These are phyloP conservation scores for Neurospora sp. DNA, from an alignment of 495 filamentous ascomycete genomes.

Conservation along the genomic window DNA sequence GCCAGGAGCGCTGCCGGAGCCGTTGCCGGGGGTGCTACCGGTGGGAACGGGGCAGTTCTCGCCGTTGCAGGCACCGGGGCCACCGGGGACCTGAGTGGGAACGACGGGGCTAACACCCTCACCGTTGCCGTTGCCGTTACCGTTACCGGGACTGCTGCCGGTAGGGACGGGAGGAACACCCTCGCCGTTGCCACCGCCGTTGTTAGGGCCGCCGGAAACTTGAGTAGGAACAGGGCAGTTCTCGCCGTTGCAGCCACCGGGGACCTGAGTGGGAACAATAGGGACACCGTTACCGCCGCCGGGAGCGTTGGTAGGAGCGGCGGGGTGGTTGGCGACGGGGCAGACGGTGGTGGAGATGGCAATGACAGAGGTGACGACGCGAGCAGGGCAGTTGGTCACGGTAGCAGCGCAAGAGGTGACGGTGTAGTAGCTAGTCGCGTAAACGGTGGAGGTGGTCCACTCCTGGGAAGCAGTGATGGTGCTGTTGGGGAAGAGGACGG, in stretches of 20 bases:
- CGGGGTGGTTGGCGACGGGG: slow-evolving; percentile 34
- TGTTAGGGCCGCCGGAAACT: background rate
- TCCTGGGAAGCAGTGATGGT: slow-evolving; percentile 6
- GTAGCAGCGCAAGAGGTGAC: slow-evolving; percentile 47
- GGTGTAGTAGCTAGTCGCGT: slow-evolving; percentile 46
- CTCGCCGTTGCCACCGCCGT: background rate
- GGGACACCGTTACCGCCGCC: slow-evolving; percentile 2
- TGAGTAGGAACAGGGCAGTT: slow-evolving; percentile 7
- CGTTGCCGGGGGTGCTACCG: background rate
- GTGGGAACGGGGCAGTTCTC: background rate
- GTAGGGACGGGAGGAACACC: background rate
- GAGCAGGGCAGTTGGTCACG: slow-evolving; percentile 51
- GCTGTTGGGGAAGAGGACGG: background rate
- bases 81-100: background rate
- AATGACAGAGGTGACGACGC: slow-evolving; percentile 45
- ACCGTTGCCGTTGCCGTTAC: slow-evolving; percentile 9
- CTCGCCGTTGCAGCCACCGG: background rate
- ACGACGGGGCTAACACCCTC: slow-evolving; percentile 7
- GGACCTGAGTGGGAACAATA: slow-evolving; percentile 28
- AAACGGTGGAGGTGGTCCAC: slow-evolving; percentile 50
- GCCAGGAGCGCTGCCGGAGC: background rate
- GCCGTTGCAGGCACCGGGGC: background rate
- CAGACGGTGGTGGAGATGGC: slow-evolving; percentile 52
- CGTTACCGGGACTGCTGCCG: background rate
- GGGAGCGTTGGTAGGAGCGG: slow-evolving; percentile 3